Evolutionary conservation across 179 eudicot species (phyloP).

Genomic region (Beta corolliflora): DNA sequence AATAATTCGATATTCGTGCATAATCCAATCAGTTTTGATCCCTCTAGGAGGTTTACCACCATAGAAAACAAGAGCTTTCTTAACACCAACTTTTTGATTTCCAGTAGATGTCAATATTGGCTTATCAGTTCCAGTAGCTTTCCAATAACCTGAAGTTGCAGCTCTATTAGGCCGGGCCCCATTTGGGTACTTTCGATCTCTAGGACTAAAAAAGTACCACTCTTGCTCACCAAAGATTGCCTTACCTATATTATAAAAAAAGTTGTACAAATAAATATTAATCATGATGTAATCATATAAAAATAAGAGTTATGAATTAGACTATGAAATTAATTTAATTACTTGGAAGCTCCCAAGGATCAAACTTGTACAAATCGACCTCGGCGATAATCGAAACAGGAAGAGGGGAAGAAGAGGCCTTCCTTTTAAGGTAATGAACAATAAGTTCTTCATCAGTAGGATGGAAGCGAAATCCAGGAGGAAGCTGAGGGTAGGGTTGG

Average conservation of each 20-base stretch:
- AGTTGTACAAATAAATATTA: not conserved
- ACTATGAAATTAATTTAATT: not conserved
- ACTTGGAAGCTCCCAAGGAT: constrained; percentile 77
- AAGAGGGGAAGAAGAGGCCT: constrained; percentile 54
- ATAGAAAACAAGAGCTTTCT: constrained; percentile 63
- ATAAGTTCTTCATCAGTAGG: constrained; percentile 73
- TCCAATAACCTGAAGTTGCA: constrained; percentile 70
- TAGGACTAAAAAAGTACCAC: constrained; percentile 67
- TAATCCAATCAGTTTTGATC: constrained; percentile 69
- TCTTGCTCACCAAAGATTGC: constrained; percentile 64
- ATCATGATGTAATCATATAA: too few relatives aligned
- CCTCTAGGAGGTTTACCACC: constrained; percentile 70
- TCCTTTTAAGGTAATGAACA: constrained; percentile 59
- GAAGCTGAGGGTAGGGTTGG: constrained; percentile 51
- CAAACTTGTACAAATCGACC: constrained; percentile 60
- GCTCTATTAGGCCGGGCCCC: constrained; percentile 73
- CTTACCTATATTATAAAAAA: constrained; percentile 41
- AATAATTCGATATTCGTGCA: constrained; percentile 59
- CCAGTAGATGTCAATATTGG: constrained; percentile 45
- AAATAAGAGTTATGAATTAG: not conserved
- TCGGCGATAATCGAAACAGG: constrained; percentile 67
- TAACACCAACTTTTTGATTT: constrained; percentile 56
- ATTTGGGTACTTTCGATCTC: constrained; percentile 68
- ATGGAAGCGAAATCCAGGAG: constrained; percentile 66
- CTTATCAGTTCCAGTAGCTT: constrained; percentile 68